These are phyloP conservation scores for Mycena leptocephala DNA, from an alignment of 768 basidiomycete genomes.

Conservation along the genomic window DNA sequence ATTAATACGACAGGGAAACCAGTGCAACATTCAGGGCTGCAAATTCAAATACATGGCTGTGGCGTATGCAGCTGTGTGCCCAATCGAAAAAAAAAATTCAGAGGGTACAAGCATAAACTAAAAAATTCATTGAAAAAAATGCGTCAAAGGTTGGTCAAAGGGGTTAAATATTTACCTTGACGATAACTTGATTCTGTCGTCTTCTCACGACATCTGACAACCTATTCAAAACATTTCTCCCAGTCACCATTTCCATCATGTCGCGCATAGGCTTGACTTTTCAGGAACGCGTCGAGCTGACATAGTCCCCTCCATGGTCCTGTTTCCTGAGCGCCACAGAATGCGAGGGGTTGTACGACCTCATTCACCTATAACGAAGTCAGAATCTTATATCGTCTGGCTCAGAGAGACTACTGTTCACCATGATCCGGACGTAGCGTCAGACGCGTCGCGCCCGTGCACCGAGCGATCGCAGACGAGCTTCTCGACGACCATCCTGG, in stretches of 20 bases:
- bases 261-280: slow-evolving; percentile 80
- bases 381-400: not conserved
- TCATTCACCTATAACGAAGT: slow-evolving; percentile 62
- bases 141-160: no score
- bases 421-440: slow-evolving; percentile 78
- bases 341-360: slow-evolving; percentile 72
- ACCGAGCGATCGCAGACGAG: slow-evolving; percentile 60
- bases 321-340: slow-evolving; percentile 65
- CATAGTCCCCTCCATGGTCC: slow-evolving; percentile 70
- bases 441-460: slow-evolving; percentile 5
- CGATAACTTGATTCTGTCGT: not conserved
- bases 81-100: no score
- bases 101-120: no score
- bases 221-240: slow-evolving; percentile 69
- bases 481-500: slow-evolving; percentile 82
- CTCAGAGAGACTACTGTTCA: slow-evolving; percentile 43
- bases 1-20: no score
- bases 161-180: not conserved
- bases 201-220: not conserved
- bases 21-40: no score
- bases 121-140: not conserved
- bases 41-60: no score
- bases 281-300: slow-evolving; percentile 74
- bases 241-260: slow-evolving; percentile 82
- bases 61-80: no score